Evolutionary conservation across 169 alveolate genomes (phyloP), one percentile per base, ranked within the genome.

Genomic region (Besnoitia besnoiti): DNA sequence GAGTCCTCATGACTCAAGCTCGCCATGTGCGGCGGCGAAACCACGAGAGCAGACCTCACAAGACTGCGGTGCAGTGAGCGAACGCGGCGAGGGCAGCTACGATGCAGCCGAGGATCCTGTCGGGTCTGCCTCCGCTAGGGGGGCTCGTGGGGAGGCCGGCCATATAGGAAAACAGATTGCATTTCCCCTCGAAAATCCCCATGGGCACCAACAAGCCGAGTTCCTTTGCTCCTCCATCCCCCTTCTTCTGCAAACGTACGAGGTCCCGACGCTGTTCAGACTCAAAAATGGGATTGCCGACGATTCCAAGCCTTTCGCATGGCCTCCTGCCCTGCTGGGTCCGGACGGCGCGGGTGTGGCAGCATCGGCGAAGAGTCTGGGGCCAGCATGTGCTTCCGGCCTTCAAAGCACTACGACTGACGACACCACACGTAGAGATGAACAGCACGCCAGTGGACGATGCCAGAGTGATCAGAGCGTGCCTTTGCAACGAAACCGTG

Each of bases 201-300:
- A 40, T 16, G 87, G 87, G 21, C 87, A 77, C 61, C 87, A 77
- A 30, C 87, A 77, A 35, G 87, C 87, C 12, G 87, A 77, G 0
- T 77, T 42, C 35, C 59, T 77, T 5, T 77, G 59, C 87, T 77
- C 61, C 40, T 77, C 47, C 51, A 77, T 77, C 37, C 87, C 87
- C 37, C 0, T 30, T 30, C 59, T 77, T 37, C 59, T 77, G 1
- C 61, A 40, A 44, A 19, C 40, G 37, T 40, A 77, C 87, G 37
- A 77, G 0, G 87, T 77, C 35, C 87, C 87, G 40, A 42, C 87
- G 14, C 35, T 77, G 0, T 77, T 77, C 87, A 77, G 42, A 19
- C 87, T 77, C 39, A 77, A 46, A 46, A 39, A 46, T 46, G 87
- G 87, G 0, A 19, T 67, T 19, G 40, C 47, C 27, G 44, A 33